These are phyloP conservation scores for Pichia sp. DNA, from an alignment of 1,139 yeast species.

Conservation along the genomic window DNA sequence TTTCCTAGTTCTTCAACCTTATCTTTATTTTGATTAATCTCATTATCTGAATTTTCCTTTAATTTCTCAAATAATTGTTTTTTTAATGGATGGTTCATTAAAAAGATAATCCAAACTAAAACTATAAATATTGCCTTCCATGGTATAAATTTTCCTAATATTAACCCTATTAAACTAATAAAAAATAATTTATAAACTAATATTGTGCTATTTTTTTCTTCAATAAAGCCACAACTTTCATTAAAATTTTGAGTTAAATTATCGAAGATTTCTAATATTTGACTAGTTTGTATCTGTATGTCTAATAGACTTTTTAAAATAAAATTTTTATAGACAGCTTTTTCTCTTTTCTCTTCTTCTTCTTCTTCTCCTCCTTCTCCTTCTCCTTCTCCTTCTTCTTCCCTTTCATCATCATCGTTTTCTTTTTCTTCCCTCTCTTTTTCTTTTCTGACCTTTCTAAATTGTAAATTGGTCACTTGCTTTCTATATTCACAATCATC, in stretches of 20 bases:
- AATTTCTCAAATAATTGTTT: constrained; percentile 18
- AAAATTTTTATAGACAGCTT: constrained; percentile 31
- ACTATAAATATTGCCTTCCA: constrained; percentile 55
- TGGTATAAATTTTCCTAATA: constrained; percentile 60
- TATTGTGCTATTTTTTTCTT: constrained; percentile 61
- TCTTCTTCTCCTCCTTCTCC: constrained; percentile 9
- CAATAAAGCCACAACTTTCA: constrained; percentile 66
- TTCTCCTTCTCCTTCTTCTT: constrained; percentile 12
- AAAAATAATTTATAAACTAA: constrained; percentile 32
- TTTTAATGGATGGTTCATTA: constrained; percentile 47
- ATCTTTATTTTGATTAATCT: not conserved
- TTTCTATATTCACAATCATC: no score
- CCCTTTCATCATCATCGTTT: constrained; percentile 1
- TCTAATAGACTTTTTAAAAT: constrained; percentile 52
- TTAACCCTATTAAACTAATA: constrained; percentile 37
- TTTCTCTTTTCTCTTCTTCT: constrained; percentile 1
- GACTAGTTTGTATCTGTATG: constrained; percentile 56
- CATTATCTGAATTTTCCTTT: constrained; percentile 17
- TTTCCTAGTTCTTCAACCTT: no score
- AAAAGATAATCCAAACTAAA: constrained; percentile 48
- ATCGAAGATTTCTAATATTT: constrained; percentile 47
- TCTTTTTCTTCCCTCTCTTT: not conserved
- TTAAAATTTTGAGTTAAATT: constrained; percentile 49
- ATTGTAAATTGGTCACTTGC: no score
- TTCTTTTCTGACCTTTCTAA: no score